These are phyloP conservation scores for Moricandia moricandioides DNA, from an alignment of 345 rosid species.

Conservation along the genomic window DNA sequence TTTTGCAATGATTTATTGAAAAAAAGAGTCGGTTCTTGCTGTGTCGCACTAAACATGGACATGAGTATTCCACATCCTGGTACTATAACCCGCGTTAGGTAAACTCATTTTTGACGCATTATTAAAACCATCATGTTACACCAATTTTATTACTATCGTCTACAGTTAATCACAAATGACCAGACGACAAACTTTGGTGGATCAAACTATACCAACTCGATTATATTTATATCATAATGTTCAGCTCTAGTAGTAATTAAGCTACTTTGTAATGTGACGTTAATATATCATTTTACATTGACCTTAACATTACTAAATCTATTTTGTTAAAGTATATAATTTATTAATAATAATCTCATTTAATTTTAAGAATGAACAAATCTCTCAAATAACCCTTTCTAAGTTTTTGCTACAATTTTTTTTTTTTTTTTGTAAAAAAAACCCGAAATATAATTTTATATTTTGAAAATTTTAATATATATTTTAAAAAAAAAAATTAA, in stretches of 20 bases:
- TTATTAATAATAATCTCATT: no score
- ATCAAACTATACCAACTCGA: not conserved
- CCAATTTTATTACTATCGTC: not conserved
- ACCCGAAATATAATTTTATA: no score
- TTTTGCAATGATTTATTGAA: constrained; percentile 1
- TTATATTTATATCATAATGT: not conserved
- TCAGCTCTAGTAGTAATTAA: not conserved
- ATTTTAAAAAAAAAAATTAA: no score
- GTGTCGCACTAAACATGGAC: constrained; percentile 51
- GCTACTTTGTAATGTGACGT: not conserved
- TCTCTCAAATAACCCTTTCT: no score
- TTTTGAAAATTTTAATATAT: no score
- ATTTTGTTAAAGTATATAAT: no score
- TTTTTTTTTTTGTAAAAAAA: no score
- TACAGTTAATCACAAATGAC: not conserved
- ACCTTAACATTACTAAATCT: not conserved
- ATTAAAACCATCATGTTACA: not conserved
- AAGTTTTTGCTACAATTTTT: no score
- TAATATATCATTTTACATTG: not conserved
- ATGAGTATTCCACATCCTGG: constrained; percentile 37
- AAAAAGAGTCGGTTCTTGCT: constrained; percentile 20
- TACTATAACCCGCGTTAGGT: constrained; percentile 17
- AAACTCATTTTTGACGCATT: constrained; percentile 12
- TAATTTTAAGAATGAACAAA: no score
- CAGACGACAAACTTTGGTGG: not conserved